Evolutionary conservation across 352 stramenopile species (phyloP).

Genomic region (Aphanomyces cochlioides): DNA sequence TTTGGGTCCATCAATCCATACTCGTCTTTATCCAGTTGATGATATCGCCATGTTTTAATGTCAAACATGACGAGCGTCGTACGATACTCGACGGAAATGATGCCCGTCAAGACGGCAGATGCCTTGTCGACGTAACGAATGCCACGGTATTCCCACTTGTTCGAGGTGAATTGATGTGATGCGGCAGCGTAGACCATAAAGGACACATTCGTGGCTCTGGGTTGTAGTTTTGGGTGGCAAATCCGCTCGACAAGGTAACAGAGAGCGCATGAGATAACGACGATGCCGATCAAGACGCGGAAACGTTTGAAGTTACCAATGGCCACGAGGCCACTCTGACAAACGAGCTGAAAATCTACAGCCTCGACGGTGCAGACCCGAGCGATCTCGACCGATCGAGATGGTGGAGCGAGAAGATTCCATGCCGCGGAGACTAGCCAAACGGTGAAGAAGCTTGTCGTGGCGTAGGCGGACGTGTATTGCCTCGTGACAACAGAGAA

Average conservation of each 20-base stretch:
- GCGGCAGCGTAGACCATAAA: conserved; percentile 6
- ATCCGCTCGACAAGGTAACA: conserved; percentile 9
- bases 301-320: conserved; percentile 23
- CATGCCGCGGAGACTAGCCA: too few relatives aligned
- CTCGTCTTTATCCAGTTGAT: neutral
- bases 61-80: conserved; percentile 8
- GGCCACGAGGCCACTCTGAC: conserved; percentile 6
- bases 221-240: neutral
- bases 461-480: too few relatives aligned
- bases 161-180: neutral
- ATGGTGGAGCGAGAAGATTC: too few relatives aligned
- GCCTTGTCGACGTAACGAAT: conserved; percentile 21
- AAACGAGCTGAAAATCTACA: conserved; percentile 26
- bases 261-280: neutral
- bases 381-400: neutral
- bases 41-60: conserved; percentile 27
- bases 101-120: conserved; percentile 18
- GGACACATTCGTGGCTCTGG: neutral
- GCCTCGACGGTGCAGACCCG: neutral
- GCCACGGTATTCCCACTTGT: conserved; percentile 10
- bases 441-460: too few relatives aligned
- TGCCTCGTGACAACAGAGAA: too few relatives aligned
- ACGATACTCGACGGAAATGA: conserved; percentile 10
- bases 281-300: conserved; percentile 1
- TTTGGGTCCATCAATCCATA: neutral